Conservation (phyloP, 1,284 basidiomycete genomes). For the Irpex sp. region DNA sequence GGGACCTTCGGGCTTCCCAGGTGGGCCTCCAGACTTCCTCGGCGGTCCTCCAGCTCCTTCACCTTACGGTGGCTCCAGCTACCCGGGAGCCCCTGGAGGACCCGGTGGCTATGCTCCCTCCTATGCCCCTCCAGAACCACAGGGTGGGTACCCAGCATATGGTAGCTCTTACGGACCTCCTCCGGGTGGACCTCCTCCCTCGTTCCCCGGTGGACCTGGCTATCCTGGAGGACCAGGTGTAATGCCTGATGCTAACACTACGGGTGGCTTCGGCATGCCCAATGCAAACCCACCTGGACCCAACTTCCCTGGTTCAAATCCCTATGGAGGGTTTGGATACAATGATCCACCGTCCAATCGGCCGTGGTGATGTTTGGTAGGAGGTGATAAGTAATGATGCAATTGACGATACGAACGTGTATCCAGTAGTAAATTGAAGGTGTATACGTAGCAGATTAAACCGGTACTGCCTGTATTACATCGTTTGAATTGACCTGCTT, state of each 20-base stretch:
- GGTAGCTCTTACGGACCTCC: slow-evolving; percentile 16
- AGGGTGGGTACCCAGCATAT: slow-evolving; percentile 14
- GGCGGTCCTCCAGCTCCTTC: slow-evolving; percentile 1
- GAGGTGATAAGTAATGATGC: too few relatives aligned
- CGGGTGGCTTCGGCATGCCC: neutral
- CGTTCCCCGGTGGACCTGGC: slow-evolving; percentile 13
- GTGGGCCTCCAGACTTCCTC: neutral
- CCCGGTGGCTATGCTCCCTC: slow-evolving; percentile 18
- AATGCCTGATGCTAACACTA: neutral
- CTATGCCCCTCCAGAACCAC: slow-evolving; percentile 10
- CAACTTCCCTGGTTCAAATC: slow-evolving; percentile 11
- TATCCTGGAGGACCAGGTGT: neutral
- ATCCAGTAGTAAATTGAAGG: neutral
- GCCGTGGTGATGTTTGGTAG: slow-evolving; percentile 17
- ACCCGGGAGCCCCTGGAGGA: neutral
- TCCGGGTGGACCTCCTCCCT: slow-evolving; percentile 12
- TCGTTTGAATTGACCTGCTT: too few relatives aligned
- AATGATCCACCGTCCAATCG: slow-evolving; percentile 11
- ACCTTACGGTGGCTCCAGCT: neutral
- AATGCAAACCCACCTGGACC: slow-evolving; percentile 2
- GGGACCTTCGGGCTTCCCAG: neutral
- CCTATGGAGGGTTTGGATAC: slow-evolving; percentile 13
- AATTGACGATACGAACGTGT: neutral
- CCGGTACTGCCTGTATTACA: too few relatives aligned
- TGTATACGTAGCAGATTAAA: neutral